Evolutionary conservation across 768 basidiomycete species (phyloP).

Genomic region (Collybia sp.): DNA sequence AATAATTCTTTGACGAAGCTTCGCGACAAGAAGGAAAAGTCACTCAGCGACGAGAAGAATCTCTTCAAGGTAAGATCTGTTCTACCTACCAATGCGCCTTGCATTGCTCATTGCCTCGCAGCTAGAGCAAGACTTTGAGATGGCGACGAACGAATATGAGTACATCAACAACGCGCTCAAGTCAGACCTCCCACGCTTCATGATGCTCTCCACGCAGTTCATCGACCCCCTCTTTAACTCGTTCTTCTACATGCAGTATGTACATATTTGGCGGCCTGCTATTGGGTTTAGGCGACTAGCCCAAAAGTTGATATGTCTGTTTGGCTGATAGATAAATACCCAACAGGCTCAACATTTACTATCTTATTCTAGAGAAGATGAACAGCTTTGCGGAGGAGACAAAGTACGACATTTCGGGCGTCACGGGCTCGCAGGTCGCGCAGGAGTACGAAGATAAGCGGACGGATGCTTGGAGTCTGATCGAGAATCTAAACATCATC

Average conservation of each 20-base stretch:
- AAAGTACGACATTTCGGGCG: constrained; percentile 69
- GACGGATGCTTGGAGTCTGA: constrained; percentile 74
- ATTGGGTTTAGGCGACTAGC: no score
- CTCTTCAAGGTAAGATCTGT: constrained; percentile 75
- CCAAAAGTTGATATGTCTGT: neutral
- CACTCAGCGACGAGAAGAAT: constrained; percentile 93
- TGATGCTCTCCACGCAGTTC: constrained; percentile 81
- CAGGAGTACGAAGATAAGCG: constrained; percentile 74
- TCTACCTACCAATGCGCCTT: neutral
- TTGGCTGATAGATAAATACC: constrained; percentile 1
- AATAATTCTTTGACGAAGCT: constrained; percentile 95
- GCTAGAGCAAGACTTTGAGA: constrained; percentile 96
- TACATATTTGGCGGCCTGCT: constrained; percentile 13
- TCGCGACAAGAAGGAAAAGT: constrained; percentile 98
- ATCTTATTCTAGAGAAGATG: constrained; percentile 92
- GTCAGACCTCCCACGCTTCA: constrained; percentile 90
- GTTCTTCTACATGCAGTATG: constrained; percentile 99
- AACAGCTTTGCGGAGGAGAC: constrained; percentile 76
- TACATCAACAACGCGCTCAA: constrained; percentile 89
- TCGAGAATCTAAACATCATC: constrained; percentile 78
- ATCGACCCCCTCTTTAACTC: constrained; percentile 98
- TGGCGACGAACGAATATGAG: constrained; percentile 89
- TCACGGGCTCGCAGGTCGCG: constrained; percentile 65
- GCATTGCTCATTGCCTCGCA: constrained; percentile 25
- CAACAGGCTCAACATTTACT: constrained; percentile 84